Base-by-base conservation (phyloP, 1,284 basidiomycete genomes). In the Irpex sp. region DNA sequence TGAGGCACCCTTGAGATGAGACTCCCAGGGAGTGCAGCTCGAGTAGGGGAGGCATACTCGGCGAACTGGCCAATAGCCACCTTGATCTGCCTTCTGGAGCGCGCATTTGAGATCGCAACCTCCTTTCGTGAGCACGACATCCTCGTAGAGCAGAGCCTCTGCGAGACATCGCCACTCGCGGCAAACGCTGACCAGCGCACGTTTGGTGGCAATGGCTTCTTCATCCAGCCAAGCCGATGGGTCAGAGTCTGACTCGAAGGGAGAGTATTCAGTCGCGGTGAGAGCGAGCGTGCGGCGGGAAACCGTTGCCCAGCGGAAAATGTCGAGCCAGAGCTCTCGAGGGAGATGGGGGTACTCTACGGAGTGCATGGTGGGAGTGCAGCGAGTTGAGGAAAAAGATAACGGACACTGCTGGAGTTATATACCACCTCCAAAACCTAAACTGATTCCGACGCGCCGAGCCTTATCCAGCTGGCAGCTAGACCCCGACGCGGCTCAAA, bases 11-110 rank as follows among this genome's bases (percentile, higher is more conserved):
- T 70, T 33, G 69, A 70, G 1, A 73, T 77, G 54, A 73, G 69
- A 7, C 82, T 83, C 57, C 57, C 61, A 58, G 15, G 62, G 61
- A 19, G 61, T 33, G 75, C 74, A 86, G 67, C 76, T 79, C 8
- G 76, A 67, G 69, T 86, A 90, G 3, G 86, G 85, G 17, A 89
- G 76, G 57, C 82, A 81, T 46, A 81, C 79, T 63, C 88, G 83
- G 59, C 78, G 81, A 62, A 89, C 79, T 79, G 83, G 76, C 66
- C 70, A 47, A 75, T 50, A 74, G 75, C 71, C 73, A 72, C 71
- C 70, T 37, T 63, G 63, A 11, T 68, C 68, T 43, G 68, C 67
- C 19, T 64, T 60, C 58, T 57, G 62, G 58, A 79, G 66, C 50
- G 73, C 66, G 61, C 69, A 65, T 61, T 72, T 72, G 55, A 83